phyloP scores from a whole-genome alignment of 2,329 filamentous ascomycete species.

The Nemania bipapillata region DNA sequence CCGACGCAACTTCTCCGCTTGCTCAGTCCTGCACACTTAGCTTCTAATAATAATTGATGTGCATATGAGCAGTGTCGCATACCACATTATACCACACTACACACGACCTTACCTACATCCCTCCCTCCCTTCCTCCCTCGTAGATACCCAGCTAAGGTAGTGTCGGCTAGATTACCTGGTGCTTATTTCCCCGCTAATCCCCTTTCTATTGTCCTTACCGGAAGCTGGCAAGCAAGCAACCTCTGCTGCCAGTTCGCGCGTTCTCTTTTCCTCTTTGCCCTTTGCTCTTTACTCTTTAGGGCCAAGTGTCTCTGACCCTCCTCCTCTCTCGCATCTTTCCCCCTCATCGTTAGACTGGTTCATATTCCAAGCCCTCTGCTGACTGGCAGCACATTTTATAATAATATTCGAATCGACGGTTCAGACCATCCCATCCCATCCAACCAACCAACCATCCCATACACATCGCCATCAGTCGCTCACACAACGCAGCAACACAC shows the following conservation, averaged over 20 bases:
- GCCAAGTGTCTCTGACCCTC: constrained; percentile 30
- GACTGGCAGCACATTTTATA: constrained; percentile 37
- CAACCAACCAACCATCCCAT: background rate
- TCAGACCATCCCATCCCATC: background rate
- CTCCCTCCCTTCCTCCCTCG: background rate
- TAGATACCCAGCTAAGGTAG: constrained; percentile 10
- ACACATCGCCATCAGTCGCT: background rate
- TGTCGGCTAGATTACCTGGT: constrained; percentile 27
- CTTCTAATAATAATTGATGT: constrained; percentile 10
- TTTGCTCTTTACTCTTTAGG: constrained; percentile 33
- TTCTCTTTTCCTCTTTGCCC: constrained; percentile 9
- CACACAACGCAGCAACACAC: background rate
- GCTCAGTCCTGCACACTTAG: constrained; percentile 2
- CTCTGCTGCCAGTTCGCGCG: background rate
- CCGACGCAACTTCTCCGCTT: background rate
- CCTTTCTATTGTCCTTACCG: constrained; percentile 25
- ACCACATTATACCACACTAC: background rate
- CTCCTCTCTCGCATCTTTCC: constrained; percentile 28
- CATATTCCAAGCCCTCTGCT: constrained; percentile 45
- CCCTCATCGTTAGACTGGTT: constrained; percentile 27
- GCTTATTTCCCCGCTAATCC: constrained; percentile 36
- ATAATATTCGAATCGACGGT: constrained; percentile 32
- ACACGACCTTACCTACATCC: background rate
- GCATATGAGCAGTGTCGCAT: background rate
- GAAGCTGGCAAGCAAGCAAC: constrained; percentile 5